Base-by-base conservation (phyloP, 352 stramenopile species). In the Globisporangium rhizosaccharum region DNA sequence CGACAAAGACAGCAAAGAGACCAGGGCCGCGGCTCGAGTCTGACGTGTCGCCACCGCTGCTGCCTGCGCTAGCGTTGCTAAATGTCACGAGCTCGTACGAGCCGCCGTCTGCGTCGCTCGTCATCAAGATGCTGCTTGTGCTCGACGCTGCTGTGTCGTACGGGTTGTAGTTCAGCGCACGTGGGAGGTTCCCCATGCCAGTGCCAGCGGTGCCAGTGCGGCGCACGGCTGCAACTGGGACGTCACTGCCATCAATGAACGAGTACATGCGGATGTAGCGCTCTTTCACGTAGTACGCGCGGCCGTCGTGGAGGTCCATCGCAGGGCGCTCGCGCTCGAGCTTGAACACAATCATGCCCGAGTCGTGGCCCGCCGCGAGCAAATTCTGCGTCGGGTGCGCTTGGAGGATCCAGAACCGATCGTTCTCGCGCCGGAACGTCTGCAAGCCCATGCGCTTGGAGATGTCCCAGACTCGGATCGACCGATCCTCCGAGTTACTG, bases 321-420 rank as follows among this genome's bases (percentile, higher is more conserved):
- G 97, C 96, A 0, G 97, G 97, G 53, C 97, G 89, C 65, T 99
- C 97, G 50, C 97, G 88, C 66, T 97, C 88, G 45, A 98, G 80
- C 75, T 99, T 99, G 79, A 99, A 99, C 15, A 99, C 97, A 74
- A 99, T 98, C 94, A 99, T 99, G 69, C 97, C 97, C n/a, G 90
- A 98, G 76, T 99, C 97, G 70, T 99, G 97, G 52, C 97, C 97
- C 4, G 97, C 97, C 20, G 97, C 97, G 30, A 99, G 80, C 36
- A 99, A 77, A 73, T 99, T 99, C 71, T 99, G 96, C 50, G 86
- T 89, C 33, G 92, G 87, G 75, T 99, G 97, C 0, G 96, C 96
- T 0, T 94, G 88, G 23, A 96, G 68, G 68, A 99, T 99, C 97
- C 97, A 99, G 73, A 99, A 99, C 33, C 97, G 92, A 75, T 99